Percentiles rank a stretch among this genome's conserved stretches.
phyloP scores from a whole-genome alignment of 768 basidiomycete genomes.

The Crassisporium funariophilum region DNA sequence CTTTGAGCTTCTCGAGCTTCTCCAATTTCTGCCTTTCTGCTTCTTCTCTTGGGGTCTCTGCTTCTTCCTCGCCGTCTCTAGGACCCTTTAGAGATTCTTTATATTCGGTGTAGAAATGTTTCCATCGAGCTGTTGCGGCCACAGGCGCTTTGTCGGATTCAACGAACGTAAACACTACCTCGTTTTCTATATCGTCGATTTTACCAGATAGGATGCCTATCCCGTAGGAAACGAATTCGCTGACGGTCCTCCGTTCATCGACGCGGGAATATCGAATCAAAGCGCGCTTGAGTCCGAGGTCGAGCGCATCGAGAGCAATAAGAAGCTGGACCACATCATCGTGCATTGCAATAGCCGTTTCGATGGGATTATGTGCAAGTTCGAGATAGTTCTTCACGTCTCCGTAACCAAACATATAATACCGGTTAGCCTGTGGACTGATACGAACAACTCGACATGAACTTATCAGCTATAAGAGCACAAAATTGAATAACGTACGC shows the following conservation, averaged over 20 bases:
- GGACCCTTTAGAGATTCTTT: no score
- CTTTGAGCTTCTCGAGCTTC: conserved; percentile 25
- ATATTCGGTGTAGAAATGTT: no score
- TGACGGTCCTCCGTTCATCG: conserved; percentile 27
- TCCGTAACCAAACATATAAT: conserved; percentile 23
- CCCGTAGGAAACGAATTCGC: conserved; percentile 42
- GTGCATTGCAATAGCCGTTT: conserved; percentile 34
- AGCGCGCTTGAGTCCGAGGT: conserved; percentile 32
- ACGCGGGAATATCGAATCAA: conserved; percentile 18
- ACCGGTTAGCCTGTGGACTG: conserved; percentile 18
- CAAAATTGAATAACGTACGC: conserved; percentile 27
- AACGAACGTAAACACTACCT: no score
- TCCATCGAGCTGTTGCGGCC: no score
- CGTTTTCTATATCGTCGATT: no score
- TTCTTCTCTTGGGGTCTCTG: conserved; percentile 9
- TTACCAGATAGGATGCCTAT: no score
- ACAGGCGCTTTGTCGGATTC: no score
- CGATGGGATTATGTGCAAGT: conserved; percentile 33
- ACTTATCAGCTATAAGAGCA: not conserved
- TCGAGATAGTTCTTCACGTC: conserved; percentile 30
- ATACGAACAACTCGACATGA: not conserved
- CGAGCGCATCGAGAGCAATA: conserved; percentile 39
- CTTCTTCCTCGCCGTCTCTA: no score
- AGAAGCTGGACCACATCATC: conserved; percentile 43
- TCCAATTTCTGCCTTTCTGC: conserved; percentile 14